Base-by-base conservation (phyloP, 2,329 filamentous ascomycete species). In the Ascochyta lentis region DNA sequence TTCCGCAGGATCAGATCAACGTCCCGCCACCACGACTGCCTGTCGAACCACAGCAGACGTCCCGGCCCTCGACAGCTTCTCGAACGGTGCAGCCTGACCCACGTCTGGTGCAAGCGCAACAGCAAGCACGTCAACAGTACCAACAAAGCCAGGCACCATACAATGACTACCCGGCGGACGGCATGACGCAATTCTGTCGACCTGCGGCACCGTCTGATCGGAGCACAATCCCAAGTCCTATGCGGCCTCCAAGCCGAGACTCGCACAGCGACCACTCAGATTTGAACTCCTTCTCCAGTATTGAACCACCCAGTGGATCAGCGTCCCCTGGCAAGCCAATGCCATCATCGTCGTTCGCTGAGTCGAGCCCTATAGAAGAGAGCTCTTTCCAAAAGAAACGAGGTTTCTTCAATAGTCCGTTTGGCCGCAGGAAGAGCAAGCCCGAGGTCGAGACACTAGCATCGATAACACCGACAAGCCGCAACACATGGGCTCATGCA, bases 141-240 rank as follows among this genome's bases (percentile, higher is more conserved):
- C 74, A 73, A 51, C 74, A 77, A 35, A 80, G 78, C 52, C 87
- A 92, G 61, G 85, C 96, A 3, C 92, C 94, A 13, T 92, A 97
- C 68, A 96, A 98, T 66, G 92, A 95, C 9, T 97, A 97, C 72
- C 93, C 94, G 0, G 86, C 89, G 75, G 94, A 98, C 72, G 94
- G 93, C 4, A 98, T 98, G 92, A 97, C 94, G 0, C 96, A 98
- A 86, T 89, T 97, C 60, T 98, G 94, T 76, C 87, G 92, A 56
- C 88, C 90, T 35, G 89, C 87, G 4, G 84, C 88, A 35, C 83
- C 83, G 45, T 89, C 86, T n/a, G 87, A 88, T 77, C 85, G 78
- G 76, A 92, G 83, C 76, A 89, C 88, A 5, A 83, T 84, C 22
- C 86, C 84, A 40, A 89, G 86, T 59, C 85, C 87, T 23, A 87